Percentiles rank a stretch among this genome's conserved stretches.
phyloP scores from a whole-genome alignment of 2,329 filamentous ascomycete species.

The Verticillium isaacii region DNA sequence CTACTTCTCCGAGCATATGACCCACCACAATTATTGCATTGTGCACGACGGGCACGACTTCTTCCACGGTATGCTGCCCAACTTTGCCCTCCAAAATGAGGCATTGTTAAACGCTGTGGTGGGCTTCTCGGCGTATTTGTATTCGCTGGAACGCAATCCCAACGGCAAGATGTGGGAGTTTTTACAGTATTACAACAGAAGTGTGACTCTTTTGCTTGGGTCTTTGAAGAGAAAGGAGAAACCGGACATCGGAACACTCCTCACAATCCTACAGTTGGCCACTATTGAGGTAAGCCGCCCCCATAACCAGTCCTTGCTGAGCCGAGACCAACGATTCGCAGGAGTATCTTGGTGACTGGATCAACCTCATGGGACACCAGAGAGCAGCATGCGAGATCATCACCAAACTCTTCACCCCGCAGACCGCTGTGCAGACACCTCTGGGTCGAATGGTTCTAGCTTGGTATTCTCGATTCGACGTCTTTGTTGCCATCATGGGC shows the following conservation, averaged over 20 bases:
- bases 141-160: conserved; percentile 60
- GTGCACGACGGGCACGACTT: conserved; percentile 68
- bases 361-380: conserved; percentile 88
- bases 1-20: conserved; percentile 75
- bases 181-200: conserved; percentile 84
- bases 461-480: conserved; percentile 92
- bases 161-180: conserved; percentile 76
- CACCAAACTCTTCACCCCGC: conserved; percentile 69
- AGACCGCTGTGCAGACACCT: conserved; percentile 66
- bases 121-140: conserved; percentile 84
- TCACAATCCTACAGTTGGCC: conserved; percentile 87
- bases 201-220: conserved; percentile 70
- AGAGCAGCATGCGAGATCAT: conserved; percentile 82
- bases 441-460: conserved; percentile 68
- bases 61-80: conserved; percentile 65
- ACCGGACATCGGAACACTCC: conserved; percentile 67
- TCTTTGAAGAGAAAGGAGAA: conserved; percentile 67
- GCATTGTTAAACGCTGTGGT: conserved; percentile 81
- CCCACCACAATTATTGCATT: conserved; percentile 77
- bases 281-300: conserved; percentile 73
- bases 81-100: conserved; percentile 68
- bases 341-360: conserved; percentile 95
- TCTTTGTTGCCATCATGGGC: conserved; percentile 78
- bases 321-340: conserved; percentile 29
- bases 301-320: conserved; percentile 7